phyloP scores from a whole-genome alignment of 2,329 filamentous ascomycete species.

The Hyphodiscus sp. region DNA sequence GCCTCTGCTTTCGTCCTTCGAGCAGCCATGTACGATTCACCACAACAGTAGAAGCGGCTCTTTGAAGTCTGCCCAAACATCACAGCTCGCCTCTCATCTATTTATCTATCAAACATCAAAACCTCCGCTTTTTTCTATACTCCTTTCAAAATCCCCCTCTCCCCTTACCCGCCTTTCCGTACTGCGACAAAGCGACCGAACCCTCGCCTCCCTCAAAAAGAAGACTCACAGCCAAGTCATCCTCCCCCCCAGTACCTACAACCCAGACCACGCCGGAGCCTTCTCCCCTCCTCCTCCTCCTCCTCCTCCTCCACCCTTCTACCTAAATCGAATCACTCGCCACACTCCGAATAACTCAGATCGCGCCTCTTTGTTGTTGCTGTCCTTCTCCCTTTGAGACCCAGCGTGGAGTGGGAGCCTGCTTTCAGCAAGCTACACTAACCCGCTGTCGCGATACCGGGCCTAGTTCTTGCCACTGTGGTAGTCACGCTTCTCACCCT shows the following conservation, averaged over 20 bases:
- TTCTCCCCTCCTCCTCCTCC: no score
- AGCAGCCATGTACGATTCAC: constrained; percentile 25
- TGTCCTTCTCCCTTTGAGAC: constrained; percentile 19
- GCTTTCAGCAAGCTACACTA: constrained; percentile 6
- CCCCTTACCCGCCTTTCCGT: constrained; percentile 6
- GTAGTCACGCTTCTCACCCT: constrained; percentile 14
- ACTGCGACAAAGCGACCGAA: constrained; percentile 18
- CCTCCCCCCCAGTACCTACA: neutral
- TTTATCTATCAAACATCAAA: neutral
- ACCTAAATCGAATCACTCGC: constrained; percentile 12
- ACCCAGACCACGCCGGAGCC: constrained; percentile 7
- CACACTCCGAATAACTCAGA: constrained; percentile 8
- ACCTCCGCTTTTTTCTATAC: neutral
- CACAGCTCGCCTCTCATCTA: neutral
- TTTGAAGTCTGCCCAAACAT: constrained; percentile 26
- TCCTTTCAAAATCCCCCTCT: neutral
- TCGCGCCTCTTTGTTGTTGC: constrained; percentile 17
- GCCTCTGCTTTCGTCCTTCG: constrained; percentile 15
- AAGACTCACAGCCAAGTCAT: constrained; percentile 11
- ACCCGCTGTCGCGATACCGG: constrained; percentile 12
- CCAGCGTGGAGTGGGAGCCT: constrained; percentile 16
- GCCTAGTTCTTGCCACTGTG: constrained; percentile 19
- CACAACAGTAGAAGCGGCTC: constrained; percentile 26
- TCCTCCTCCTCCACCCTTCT: constrained; percentile 1
- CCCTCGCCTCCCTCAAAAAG: constrained; percentile 7